Evolutionary conservation across 352 stramenopile genomes (phyloP).

Genomic region (Phytopythium helicoides): DNA sequence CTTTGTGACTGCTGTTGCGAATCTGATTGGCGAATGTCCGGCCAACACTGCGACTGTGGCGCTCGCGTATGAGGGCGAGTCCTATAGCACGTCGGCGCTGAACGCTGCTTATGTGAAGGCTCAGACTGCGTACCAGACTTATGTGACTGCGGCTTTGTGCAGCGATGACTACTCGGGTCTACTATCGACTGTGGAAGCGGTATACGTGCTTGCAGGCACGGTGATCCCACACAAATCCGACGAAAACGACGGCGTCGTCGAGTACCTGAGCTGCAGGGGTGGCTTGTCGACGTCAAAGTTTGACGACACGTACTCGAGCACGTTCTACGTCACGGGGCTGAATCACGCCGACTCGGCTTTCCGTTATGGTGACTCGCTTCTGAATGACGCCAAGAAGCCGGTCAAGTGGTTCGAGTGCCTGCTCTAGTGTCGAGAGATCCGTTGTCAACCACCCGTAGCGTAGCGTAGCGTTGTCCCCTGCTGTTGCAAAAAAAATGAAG

Average conservation of each 20-base stretch:
- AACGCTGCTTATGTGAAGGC: conserved; percentile 25
- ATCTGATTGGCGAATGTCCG: conserved; percentile 35
- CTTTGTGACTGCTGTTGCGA: conserved; percentile 27
- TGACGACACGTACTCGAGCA: conserved; percentile 28
- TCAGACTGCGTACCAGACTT: conserved; percentile 25
- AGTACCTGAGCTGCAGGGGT: conserved; percentile 54
- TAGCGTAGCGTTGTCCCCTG: too few species aligned
- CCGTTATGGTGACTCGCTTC: conserved; percentile 51
- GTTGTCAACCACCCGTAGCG: too few species aligned
- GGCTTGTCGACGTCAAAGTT: conserved; percentile 35
- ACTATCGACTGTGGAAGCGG: conserved; percentile 25
- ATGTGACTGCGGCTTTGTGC: conserved; percentile 41
- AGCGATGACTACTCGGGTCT: conserved; percentile 35
- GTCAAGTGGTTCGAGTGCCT: conserved; percentile 77
- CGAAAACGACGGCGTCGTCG: conserved; percentile 42
- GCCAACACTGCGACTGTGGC: conserved; percentile 22
- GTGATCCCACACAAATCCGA: conserved; percentile 33
- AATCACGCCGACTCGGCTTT: conserved; percentile 69
- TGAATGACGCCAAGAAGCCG: conserved; percentile 43
- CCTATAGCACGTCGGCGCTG: conserved; percentile 12
- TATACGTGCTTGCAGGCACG: conserved; percentile 25
- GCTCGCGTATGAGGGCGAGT: conserved; percentile 32
- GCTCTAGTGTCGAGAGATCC: too few species aligned
- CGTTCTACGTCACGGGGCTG: conserved; percentile 57
- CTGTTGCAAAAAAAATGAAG: too few species aligned